Evolutionary conservation across 139 green algal genomes (phyloP).

Genomic region (Coccomyxa sp.): DNA sequence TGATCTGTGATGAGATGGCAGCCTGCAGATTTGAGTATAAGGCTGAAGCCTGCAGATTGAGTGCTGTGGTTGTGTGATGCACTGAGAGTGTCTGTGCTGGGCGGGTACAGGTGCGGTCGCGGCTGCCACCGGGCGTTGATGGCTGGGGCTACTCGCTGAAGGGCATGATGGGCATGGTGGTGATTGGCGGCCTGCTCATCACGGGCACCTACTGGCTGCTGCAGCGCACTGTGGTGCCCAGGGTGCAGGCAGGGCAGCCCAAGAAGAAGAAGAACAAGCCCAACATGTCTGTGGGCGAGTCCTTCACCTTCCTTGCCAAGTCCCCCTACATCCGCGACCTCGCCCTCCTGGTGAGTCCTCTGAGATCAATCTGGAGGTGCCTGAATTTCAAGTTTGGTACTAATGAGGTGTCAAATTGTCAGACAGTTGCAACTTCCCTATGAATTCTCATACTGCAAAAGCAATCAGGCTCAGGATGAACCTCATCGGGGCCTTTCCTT

Average conservation of each 20-base stretch:
- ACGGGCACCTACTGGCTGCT: constrained; percentile 79
- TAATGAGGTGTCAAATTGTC: too few relatives aligned
- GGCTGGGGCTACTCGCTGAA: constrained; percentile 94
- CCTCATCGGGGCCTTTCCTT: too few relatives aligned
- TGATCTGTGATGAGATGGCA: too few relatives aligned
- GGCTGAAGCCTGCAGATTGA: too few relatives aligned
- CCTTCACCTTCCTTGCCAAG: constrained; percentile 89
- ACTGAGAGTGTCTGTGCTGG: not conserved
- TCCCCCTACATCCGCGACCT: constrained; percentile 95
- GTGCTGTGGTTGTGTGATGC: not conserved
- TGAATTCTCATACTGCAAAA: too few relatives aligned
- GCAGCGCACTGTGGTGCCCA: constrained; percentile 78
- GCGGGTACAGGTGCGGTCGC: constrained; percentile 60
- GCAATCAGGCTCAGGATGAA: too few relatives aligned
- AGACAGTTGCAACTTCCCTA: not conserved
- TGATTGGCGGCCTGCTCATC: constrained; percentile 78
- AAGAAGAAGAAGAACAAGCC: constrained; percentile 89
- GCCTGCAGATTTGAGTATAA: too few relatives aligned
- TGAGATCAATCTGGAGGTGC: not conserved
- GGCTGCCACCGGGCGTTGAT: constrained; percentile 90
- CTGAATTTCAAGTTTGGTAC: too few relatives aligned
- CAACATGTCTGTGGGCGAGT: constrained; percentile 92
- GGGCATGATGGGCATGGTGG: constrained; percentile 96
- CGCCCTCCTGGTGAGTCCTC: constrained; percentile 71
- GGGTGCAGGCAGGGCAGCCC: constrained; percentile 38